phyloP scores from a whole-genome alignment of 1,284 basidiomycete species.

The Ganoderma sp. region DNA sequence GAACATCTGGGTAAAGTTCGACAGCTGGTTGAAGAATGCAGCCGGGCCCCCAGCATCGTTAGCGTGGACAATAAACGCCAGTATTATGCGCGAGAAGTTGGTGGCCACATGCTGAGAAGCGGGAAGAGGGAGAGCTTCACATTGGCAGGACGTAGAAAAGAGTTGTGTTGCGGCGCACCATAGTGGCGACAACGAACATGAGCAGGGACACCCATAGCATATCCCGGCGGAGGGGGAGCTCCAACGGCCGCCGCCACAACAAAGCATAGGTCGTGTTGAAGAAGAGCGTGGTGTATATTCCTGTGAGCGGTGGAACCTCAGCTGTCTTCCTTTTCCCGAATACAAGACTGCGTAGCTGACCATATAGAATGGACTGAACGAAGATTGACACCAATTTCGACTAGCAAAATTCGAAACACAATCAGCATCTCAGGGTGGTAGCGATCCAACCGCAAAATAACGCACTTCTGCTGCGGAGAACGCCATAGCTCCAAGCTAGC shows the following conservation, averaged over 20 bases:
- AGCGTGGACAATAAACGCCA: conserved; percentile 32
- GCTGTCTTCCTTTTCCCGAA: background rate
- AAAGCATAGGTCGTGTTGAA: conserved; percentile 19
- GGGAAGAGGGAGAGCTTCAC: background rate
- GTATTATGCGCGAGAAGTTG: conserved; percentile 34
- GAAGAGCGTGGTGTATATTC: conserved; percentile 24
- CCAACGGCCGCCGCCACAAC: conserved; percentile 14
- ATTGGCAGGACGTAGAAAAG: background rate
- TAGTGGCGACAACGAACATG: conserved; percentile 27
- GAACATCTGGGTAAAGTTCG: conserved; percentile 34
- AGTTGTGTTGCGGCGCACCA: conserved; percentile 14
- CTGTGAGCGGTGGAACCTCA: background rate
- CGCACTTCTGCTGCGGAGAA: conserved; percentile 24
- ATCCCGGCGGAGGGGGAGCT: conserved; percentile 7
- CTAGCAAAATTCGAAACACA: conserved; percentile 6
- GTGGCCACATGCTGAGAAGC: conserved; percentile 28
- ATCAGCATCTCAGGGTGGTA: background rate
- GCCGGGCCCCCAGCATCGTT: conserved; percentile 32
- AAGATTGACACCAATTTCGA: conserved; percentile 30
- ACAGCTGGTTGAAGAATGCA: conserved; percentile 34
- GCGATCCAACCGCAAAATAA: background rate
- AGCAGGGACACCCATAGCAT: conserved; percentile 20
- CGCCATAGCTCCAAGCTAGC: conserved; percentile 12
- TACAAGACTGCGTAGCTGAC: conserved; percentile 11
- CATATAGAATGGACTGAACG: conserved; percentile 28